Base-by-base conservation (phyloP, 805 yeast species). In the Wickerhamiella spandovensis region DNA sequence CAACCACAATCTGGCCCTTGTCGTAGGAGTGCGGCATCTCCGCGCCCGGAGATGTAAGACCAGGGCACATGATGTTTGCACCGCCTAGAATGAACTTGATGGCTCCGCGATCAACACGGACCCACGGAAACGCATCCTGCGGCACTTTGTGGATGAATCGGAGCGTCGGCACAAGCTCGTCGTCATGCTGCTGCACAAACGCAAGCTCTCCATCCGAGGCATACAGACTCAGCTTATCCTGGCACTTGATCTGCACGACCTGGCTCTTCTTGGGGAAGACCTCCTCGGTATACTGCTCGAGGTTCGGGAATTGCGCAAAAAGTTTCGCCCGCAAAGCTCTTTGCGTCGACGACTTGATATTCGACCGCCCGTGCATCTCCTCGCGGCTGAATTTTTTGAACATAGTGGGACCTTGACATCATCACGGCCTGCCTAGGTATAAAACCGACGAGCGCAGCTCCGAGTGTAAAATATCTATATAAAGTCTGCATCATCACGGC, bases 21-120 rank as follows among this genome's bases (percentile, higher is more conserved):
- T 76, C 79, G 52, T 79, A 63, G 28, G 81, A 81, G 22, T 81
- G 89, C 20, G 96, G 95, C 53, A 88, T 70, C 49, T 69, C 67
- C 20, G 95, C 96, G 42, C 96, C 95, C 1, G 82, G 74, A 18
- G 92, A 63, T 0, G 95, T 87, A 55, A 87, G 73, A 18, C 96
- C 96, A 2, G 95, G 95, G 67, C 96, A 89, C 97, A 89, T 89
- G 61, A 89, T 84, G 62, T 89, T 89, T 25, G 97, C 96, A 51
- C 97, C 97, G 3, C 95, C 82, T n/a, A 89, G 70, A 23, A 89
- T 92, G 62, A 89, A 89, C 67, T 89, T 89, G 64, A 89, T 89
- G 48, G 97, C 97, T 51, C 97, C 97, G 64, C 96, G 76, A 61
- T 89, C 97, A 12, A 90, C 97, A 62, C 81, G 84, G 43, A 89